These are phyloP conservation scores for Phytophthora chlamydospora DNA, from an alignment of 352 stramenopile genomes.

Conservation along the genomic window DNA sequence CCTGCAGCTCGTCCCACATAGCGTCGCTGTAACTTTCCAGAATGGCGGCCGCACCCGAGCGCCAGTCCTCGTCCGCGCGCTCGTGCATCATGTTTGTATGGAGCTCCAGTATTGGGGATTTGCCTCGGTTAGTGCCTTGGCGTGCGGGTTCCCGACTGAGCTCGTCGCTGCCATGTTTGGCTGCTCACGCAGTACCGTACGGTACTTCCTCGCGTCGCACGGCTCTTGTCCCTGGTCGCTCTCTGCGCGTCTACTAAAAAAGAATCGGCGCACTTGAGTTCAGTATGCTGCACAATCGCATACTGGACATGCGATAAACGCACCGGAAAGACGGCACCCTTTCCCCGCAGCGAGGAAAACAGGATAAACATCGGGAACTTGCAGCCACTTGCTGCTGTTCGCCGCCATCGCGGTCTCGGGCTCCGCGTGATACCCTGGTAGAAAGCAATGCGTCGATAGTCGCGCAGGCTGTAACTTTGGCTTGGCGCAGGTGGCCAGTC, in stretches of 20 bases:
- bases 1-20: constrained; percentile 28
- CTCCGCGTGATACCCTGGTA: too few species aligned
- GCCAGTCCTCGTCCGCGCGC: constrained; percentile 18
- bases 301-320: constrained; percentile 6
- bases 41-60: constrained; percentile 19
- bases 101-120: too few species aligned
- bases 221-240: constrained; percentile 3
- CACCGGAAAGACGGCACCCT: constrained; percentile 2
- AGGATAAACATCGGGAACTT: constrained; percentile 21
- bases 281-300: constrained; percentile 23
- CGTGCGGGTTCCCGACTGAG: constrained; percentile 13
- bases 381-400: background rate
- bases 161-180: constrained; percentile 17
- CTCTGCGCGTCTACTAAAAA: constrained; percentile 17
- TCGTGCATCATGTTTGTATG: constrained; percentile 21
- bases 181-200: too few species aligned
- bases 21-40: constrained; percentile 27
- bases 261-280: constrained; percentile 4
- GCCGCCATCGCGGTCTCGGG: too few species aligned
- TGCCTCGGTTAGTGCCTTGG: background rate
- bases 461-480: constrained; percentile 6
- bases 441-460: constrained; percentile 14
- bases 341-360: background rate
- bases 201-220: background rate
- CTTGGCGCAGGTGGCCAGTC: constrained; percentile 1